These are phyloP conservation scores for Schwanniomyces pseudopolymorphus DNA, from an alignment of 805 yeast species.

Conservation along the genomic window DNA sequence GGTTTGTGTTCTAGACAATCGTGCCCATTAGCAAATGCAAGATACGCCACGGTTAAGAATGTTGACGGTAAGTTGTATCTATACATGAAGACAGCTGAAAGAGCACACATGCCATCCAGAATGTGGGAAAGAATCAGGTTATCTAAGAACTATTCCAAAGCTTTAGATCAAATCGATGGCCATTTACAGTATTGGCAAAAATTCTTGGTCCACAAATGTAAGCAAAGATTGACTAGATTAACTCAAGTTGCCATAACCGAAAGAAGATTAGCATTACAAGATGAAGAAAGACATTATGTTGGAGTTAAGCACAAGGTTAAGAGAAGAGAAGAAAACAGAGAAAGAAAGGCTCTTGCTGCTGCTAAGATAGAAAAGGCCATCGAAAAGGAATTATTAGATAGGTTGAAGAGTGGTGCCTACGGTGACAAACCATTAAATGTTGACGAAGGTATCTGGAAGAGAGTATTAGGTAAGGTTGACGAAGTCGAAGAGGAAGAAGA, in stretches of 20 bases:
- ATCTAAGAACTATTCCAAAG: constrained; percentile 84
- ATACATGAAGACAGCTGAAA: constrained; percentile 96
- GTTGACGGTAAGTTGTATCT: constrained; percentile 77
- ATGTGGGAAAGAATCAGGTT: constrained; percentile 94
- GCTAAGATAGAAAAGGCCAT: constrained; percentile 96
- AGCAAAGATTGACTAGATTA: constrained; percentile 90
- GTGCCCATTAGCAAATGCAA: constrained; percentile 93
- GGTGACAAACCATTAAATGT: constrained; percentile 98
- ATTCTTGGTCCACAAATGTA: constrained; percentile 87
- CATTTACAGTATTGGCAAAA: constrained; percentile 92
- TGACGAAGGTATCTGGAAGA: constrained; percentile 94
- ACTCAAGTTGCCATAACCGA: constrained; percentile 96
- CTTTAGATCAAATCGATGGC: constrained; percentile 84
- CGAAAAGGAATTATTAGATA: constrained; percentile 90
- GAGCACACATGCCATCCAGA: constrained; percentile 92
- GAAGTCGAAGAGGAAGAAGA: constrained; percentile 60
- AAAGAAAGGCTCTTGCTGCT: constrained; percentile 93
- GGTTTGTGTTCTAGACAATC: constrained; percentile 93
- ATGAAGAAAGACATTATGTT: constrained; percentile 90
- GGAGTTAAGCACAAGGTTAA: constrained; percentile 92
- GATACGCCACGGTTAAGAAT: constrained; percentile 83
- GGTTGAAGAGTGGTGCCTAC: constrained; percentile 96
- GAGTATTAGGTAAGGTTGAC: constrained; percentile 73
- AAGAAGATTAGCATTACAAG: constrained; percentile 85
- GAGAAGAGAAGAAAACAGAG: constrained; percentile 91